Evolutionary conservation across 2,329 filamentous ascomycete genomes (phyloP).

Genomic region (Epicoccum sorghinum): DNA sequence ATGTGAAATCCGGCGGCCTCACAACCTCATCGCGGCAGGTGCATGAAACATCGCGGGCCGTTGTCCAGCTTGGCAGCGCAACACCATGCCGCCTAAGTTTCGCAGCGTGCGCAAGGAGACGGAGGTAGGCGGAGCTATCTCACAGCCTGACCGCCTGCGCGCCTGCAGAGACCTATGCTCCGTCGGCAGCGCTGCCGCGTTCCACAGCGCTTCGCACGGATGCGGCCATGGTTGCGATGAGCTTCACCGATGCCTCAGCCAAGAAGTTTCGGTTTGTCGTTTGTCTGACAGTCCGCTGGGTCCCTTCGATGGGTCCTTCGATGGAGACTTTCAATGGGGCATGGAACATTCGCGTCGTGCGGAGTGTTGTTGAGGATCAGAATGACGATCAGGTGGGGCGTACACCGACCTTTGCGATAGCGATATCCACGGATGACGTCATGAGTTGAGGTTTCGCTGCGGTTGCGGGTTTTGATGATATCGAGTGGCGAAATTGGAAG

Average conservation of each 20-base stretch:
- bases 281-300: slow-evolving; percentile 10
- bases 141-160: no score
- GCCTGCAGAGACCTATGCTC: no score
- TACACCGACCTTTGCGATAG: slow-evolving; percentile 8
- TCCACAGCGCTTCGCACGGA: background rate
- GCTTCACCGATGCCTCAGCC: slow-evolving; percentile 17
- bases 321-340: background rate
- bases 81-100: background rate
- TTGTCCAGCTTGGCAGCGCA: background rate
- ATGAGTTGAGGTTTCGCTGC: background rate
- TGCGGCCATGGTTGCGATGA: slow-evolving; percentile 7
- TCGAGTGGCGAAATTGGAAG: background rate
- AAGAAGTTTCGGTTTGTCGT: slow-evolving; percentile 15
- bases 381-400: slow-evolving; percentile 14
- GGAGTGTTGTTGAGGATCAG: slow-evolving; percentile 9
- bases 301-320: background rate
- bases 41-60: background rate
- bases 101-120: background rate
- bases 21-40: no score
- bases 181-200: slow-evolving; percentile 1
- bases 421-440: slow-evolving; percentile 12
- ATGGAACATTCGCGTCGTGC: slow-evolving; percentile 5
- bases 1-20: no score
- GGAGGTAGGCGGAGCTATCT: slow-evolving; percentile 4
- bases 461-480: background rate